Conservation (phyloP, 106 monocot species). For the Allium sativum region DNA sequence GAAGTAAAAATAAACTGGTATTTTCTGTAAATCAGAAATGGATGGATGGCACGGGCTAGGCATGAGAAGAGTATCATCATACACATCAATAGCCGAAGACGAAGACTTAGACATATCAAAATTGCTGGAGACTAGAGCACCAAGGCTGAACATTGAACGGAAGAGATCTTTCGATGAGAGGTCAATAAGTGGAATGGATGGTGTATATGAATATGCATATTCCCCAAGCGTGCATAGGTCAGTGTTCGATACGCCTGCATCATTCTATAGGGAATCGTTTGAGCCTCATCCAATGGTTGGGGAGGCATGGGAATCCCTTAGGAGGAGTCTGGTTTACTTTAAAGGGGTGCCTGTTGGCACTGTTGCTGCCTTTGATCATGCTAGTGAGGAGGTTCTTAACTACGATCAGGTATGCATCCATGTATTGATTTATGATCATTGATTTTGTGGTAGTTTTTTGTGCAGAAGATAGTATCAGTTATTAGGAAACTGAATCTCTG, state of each 20-base stretch:
- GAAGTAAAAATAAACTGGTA: no score
- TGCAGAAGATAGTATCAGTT: neutral
- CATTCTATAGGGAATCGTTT: slow-evolving; percentile 27
- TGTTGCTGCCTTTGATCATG: slow-evolving; percentile 70
- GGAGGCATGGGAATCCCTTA: slow-evolving; percentile 75
- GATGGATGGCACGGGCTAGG: neutral
- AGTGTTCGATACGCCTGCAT: slow-evolving; percentile 47
- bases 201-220: slow-evolving; percentile 37
- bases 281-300: slow-evolving; percentile 77
- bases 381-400: slow-evolving; percentile 75
- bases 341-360: slow-evolving; percentile 68
- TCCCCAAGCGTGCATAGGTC: slow-evolving; percentile 30
- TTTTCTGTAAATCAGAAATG: no score
- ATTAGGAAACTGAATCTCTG: neutral
- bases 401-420: slow-evolving; percentile 64
- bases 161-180: slow-evolving; percentile 85
- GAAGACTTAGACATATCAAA: slow-evolving; percentile 44
- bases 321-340: slow-evolving; percentile 63
- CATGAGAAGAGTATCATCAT: slow-evolving; percentile 9
- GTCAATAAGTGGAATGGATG: slow-evolving; percentile 62
- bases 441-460: neutral
- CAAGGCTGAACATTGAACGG: slow-evolving; percentile 57
- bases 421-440: neutral
- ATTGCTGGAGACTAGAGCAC: slow-evolving; percentile 34
- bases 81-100: slow-evolving; percentile 39